These are phyloP conservation scores for Dactylonectria estremocensis DNA, from an alignment of 2,329 filamentous ascomycete species.

Conservation along the genomic window DNA sequence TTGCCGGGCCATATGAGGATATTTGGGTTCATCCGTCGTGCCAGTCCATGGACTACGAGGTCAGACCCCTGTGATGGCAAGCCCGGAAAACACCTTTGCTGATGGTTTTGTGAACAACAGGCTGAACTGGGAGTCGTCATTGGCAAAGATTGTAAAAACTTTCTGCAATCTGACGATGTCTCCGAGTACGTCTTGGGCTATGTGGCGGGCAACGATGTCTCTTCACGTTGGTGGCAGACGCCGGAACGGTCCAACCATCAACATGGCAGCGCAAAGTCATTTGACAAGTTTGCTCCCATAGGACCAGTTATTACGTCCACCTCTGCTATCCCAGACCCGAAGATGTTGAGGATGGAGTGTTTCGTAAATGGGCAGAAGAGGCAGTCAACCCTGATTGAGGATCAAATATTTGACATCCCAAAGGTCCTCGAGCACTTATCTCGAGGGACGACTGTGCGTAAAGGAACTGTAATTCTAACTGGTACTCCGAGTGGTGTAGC, in stretches of 20 bases:
- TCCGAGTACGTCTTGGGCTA: constrained; percentile 6
- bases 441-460: constrained; percentile 1
- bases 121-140: no score
- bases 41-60: constrained; percentile 7
- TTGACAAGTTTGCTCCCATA: constrained; percentile 9
- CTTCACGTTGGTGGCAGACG: constrained; percentile 6
- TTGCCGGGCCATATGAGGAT: constrained; percentile 10
- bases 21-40: constrained; percentile 1
- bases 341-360: constrained; percentile 7
- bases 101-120: no score
- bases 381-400: constrained; percentile 9
- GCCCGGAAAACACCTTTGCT: no score
- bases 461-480: constrained; percentile 7
- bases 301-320: constrained; percentile 10
- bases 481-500: constrained; percentile 11
- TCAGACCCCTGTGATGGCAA: not conserved
- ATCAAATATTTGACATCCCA: constrained; percentile 8
- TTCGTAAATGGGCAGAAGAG: constrained; percentile 9
- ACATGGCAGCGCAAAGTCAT: constrained; percentile 4
- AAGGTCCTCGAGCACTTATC: not conserved
- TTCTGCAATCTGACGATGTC: not conserved
- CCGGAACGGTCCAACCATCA: constrained; percentile 4
- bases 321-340: not conserved
- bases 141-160: constrained; percentile 10
- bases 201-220: constrained; percentile 2